Conservation (phyloP, 2,329 filamentous ascomycete species). For the Raffaelea ambrosiae region DNA sequence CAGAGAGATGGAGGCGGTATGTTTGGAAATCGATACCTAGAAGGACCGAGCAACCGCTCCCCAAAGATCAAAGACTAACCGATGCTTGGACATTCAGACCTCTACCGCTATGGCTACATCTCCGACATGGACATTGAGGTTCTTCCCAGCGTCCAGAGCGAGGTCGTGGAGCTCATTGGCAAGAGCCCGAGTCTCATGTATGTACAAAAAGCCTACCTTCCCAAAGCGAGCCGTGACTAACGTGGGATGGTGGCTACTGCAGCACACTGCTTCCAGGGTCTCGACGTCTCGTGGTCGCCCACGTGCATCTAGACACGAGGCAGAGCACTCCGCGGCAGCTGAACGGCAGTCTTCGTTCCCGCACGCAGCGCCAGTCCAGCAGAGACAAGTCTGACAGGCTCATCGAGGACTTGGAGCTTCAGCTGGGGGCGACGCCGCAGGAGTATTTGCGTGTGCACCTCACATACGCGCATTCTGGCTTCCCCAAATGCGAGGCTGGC, state of each 20-base stretch:
- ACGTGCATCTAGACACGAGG: slow-evolving; percentile 27
- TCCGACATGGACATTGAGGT: slow-evolving; percentile 40
- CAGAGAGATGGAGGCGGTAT: not conserved
- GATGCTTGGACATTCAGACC: no score
- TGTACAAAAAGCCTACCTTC: not conserved
- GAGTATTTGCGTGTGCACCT: slow-evolving; percentile 44
- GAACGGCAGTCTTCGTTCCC: slow-evolving; percentile 12
- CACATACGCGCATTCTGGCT: slow-evolving; percentile 48
- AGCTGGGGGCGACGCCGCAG: slow-evolving; percentile 39
- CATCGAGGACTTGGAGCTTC: slow-evolving; percentile 49
- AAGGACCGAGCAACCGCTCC: not conserved
- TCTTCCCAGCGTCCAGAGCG: slow-evolving; percentile 29
- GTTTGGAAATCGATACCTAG: not conserved
- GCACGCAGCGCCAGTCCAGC: slow-evolving; percentile 9
- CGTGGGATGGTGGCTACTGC: not conserved
- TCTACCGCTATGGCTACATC: slow-evolving; percentile 37
- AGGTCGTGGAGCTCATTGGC: slow-evolving; percentile 37
- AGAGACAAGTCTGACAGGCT: slow-evolving; percentile 42
- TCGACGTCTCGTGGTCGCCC: slow-evolving; percentile 38
- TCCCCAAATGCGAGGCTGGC: slow-evolving; percentile 25
- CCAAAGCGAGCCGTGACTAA: not conserved
- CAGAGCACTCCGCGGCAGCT: slow-evolving; percentile 8
- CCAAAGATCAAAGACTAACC: not conserved
- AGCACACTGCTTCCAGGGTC: slow-evolving; percentile 27
- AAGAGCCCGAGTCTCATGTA: slow-evolving; percentile 34